Base-by-base conservation (phyloP, 192 early-diverging fungal species). In the Geranomyces variabilis region DNA sequence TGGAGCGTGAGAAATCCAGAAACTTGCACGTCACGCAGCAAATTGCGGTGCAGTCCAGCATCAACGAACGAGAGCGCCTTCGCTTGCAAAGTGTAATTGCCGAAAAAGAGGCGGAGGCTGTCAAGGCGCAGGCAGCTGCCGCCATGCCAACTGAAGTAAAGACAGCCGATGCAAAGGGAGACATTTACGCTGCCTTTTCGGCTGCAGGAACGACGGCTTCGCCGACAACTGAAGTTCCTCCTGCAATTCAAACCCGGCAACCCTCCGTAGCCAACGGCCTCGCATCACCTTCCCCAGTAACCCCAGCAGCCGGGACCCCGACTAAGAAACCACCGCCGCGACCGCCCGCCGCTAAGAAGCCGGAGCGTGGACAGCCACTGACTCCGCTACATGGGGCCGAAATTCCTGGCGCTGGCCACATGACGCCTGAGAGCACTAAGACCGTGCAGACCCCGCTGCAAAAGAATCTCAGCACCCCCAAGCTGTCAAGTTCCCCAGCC, bases 1-100 rank as follows among this genome's bases (percentile, higher is more conserved):
- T 78, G 41, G 69, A 74, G 55, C 45, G 67, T 13, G 76, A 81
- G 48, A 64, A 68, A n/a, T 67, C 58, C 29, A 17, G 66, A 30
- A 64, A 64, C 30, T 22, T 26, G 8, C 60, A 66, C 22, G 34
- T 67, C 8, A 53, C 34, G 24, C 45, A 44, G 33, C 61, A 69
- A 66, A 43, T 61, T 46, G 41, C 68, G 7, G 74, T 43, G 22
- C 72, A 71, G 51, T 45, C 46, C 45, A 64, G 66, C 19, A 67
- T 67, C 56, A 59, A 66, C 36, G 53, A 67, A 24, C 21, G 33
- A 14, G 72, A 66, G 14, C n/a, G 9, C 21, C 57, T 67, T 26
- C 45, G 41, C 26, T 8, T 47, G 56, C 0, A 29, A 31, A 36
- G 53, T 12, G 1, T 41, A 4, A 29, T 44, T 22, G 70, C 70